Evolutionary conservation across 2,329 filamentous ascomycete genomes (phyloP), one percentile per base, ranked within the genome.

Genomic region (Botrytis paeoniae): DNA sequence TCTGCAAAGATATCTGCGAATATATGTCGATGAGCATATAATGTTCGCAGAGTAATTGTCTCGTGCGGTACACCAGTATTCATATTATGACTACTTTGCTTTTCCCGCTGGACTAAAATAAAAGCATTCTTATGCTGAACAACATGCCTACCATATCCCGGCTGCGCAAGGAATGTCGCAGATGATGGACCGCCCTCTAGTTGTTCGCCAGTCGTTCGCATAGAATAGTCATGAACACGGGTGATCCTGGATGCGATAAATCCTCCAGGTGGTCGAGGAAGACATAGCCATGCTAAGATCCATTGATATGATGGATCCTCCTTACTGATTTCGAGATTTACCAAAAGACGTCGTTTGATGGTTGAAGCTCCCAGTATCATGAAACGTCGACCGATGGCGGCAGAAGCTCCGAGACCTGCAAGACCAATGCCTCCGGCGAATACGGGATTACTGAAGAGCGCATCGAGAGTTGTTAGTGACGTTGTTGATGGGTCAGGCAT

Each of bases 301-400:
- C 95, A 98, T 59, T 91, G 91, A 81, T 98, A 99, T 2, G 95
- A 95, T 62, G 94, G 90, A 83, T 99, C 96, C 79, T 95, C 93
- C 80, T 94, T 93, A 82, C 93, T 95, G 82, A 99, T 97, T 83
- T 99, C 96, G 79, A 99, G 90, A 79, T 98, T 94, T 78, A 98
- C 93, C 43, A 99, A 90, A 84, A 99, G 89, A 66, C 95, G 93
- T 70, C 92, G 91, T 68, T 93, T 92, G 73, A 97, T 84, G 73
- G 97, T 86, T 61, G 88, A 88, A n/a, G 91, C 90, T 71, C 90
- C 90, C 78, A 90, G 86, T 74, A 95, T 88, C 74, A 92, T 82
- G 48, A 93, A 93, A 80, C 92, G 92, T 75, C 96, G 94, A 43
- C 91, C 93, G 78, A 97, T 89, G 20, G 94, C 92, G 45, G 94